These are phyloP conservation scores for Volvariella surrecta DNA, from an alignment of 1,284 basidiomycete species.

Conservation along the genomic window DNA sequence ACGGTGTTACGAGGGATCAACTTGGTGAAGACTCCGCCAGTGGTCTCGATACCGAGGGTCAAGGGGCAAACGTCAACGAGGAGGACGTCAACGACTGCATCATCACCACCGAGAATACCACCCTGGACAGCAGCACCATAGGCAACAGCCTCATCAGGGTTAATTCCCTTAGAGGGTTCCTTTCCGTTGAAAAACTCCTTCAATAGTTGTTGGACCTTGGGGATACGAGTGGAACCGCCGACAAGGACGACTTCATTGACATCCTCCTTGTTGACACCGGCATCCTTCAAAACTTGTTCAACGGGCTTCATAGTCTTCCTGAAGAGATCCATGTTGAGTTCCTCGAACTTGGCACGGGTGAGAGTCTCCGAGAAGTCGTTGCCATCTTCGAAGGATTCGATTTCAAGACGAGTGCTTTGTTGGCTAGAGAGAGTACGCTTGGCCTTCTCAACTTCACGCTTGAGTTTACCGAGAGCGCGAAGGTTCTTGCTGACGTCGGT, in stretches of 20 bases:
- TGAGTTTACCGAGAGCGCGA: conserved; percentile 92
- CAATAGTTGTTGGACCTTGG: conserved; percentile 95
- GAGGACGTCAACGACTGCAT: conserved; percentile 79
- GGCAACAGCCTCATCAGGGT: conserved; percentile 93
- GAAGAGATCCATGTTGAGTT: conserved; percentile 98
- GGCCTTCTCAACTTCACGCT: conserved; percentile 98
- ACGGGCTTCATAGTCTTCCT: conserved; percentile 99
- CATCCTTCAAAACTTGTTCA: conserved; percentile 97
- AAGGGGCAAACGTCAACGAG: conserved; percentile 95
- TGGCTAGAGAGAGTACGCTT: conserved; percentile 95
- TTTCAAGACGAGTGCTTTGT: conserved; percentile 82
- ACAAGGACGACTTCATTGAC: conserved; percentile 90
- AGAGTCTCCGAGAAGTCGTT: conserved; percentile 97
- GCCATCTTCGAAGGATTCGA: conserved; percentile 91
- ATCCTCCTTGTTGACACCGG: conserved; percentile 96
- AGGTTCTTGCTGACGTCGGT: conserved; percentile 85
- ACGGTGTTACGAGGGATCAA: conserved; percentile 96
- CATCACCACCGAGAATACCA: conserved; percentile 89
- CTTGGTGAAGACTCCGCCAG: conserved; percentile 97
- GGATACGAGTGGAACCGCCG: conserved; percentile 97
- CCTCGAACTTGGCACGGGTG: conserved; percentile 97
- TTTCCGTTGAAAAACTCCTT: conserved; percentile 87
- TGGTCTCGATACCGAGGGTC: conserved; percentile 96
- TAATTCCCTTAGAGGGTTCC: conserved; percentile 90
- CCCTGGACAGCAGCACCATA: conserved; percentile 98